Percentiles rank a stretch among this genome's conserved stretches.
These are phyloP conservation scores for Myriosclerotinia duriaeana DNA, from an alignment of 2,329 filamentous ascomycete species.

Conservation along the genomic window DNA sequence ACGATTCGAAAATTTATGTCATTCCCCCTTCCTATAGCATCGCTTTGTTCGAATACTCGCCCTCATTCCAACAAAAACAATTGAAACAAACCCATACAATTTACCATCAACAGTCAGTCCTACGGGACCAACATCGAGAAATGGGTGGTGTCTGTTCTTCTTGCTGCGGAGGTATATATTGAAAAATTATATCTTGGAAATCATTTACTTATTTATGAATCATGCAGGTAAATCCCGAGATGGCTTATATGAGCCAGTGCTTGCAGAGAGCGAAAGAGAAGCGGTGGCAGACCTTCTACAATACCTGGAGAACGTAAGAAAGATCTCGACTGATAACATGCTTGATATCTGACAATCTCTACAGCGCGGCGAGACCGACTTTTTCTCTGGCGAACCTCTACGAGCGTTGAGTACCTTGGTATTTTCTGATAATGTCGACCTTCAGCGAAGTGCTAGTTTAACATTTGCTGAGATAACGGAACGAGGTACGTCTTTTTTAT, in stretches of 20 bases:
- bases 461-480: conserved; percentile 99
- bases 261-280: conserved; percentile 95
- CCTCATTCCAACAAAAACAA: conserved; percentile 34
- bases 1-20: not conserved
- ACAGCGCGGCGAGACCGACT: conserved; percentile 88
- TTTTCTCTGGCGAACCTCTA: conserved; percentile 94
- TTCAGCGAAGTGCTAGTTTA: conserved; percentile 94
- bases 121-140: conserved; percentile 41
- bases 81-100: conserved; percentile 32
- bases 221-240: conserved; percentile 70
- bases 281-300: conserved; percentile 92
- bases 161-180: conserved; percentile 56
- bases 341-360: conserved; percentile 29
- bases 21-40: conserved; percentile 18
- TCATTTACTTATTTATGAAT: conserved; percentile 37
- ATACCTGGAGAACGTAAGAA: conserved; percentile 86
- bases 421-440: conserved; percentile 97
- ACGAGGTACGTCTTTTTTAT: conserved; percentile 64
- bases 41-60: conserved; percentile 34
- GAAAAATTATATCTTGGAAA: conserved; percentile 23
- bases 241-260: conserved; percentile 78
- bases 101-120: conserved; percentile 30
- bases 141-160: conserved; percentile 64
- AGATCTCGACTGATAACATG: not conserved
- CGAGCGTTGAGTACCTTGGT: conserved; percentile 92